Percentiles rank a stretch among this genome's conserved stretches.
phyloP scores from a whole-genome alignment of 148 eudicot genomes.

The Chenopodium berlandieri region DNA sequence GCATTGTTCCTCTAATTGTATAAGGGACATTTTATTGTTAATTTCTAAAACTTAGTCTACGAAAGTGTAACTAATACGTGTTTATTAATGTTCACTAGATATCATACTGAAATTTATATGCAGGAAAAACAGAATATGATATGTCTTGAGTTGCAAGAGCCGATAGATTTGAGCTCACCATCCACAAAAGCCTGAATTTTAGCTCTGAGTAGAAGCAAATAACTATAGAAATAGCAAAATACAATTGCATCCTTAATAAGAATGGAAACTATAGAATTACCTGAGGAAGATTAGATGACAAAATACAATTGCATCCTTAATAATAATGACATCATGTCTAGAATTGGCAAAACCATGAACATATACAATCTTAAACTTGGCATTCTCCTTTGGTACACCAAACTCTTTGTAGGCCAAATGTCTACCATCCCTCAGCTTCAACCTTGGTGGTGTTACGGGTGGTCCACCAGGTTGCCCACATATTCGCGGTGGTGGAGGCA shows the following conservation, averaged over 20 bases:
- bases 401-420: slow-evolving; percentile 56
- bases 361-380: slow-evolving; percentile 47
- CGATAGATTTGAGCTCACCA: no score
- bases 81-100: no score
- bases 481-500: slow-evolving; percentile 29
- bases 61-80: no score
- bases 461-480: slow-evolving; percentile 38
- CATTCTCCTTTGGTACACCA: slow-evolving; percentile 54
- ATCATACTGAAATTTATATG: no score
- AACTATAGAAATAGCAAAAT: not conserved
- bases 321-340: slow-evolving; percentile 34
- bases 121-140: no score
- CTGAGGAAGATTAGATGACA: slow-evolving; percentile 19
- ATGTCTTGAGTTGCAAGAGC: no score
- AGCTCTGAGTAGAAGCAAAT: no score
- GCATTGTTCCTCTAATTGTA: not conserved
- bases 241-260: not conserved
- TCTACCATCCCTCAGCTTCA: slow-evolving; percentile 59
- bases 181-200: no score
- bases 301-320: no score
- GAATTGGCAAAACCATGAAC: slow-evolving; percentile 46
- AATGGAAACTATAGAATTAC: slow-evolving; percentile 4
- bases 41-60: no score
- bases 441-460: slow-evolving; percentile 33
- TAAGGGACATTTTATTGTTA: no score